phyloP scores from a whole-genome alignment of 2,329 filamentous ascomycete species.

The Fusarium sp. region DNA sequence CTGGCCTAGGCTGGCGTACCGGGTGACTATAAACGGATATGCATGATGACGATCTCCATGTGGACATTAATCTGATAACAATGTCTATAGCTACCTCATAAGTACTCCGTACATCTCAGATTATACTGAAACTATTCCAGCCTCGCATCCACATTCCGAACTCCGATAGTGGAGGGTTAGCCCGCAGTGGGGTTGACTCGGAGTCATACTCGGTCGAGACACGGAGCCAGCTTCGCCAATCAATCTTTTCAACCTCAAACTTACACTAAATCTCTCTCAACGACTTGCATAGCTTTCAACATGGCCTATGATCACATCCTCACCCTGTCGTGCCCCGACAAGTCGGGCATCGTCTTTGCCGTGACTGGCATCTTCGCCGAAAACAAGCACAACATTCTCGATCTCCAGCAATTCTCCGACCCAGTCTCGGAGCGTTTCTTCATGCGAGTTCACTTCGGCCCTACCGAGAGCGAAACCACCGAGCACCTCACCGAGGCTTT shows the following conservation, averaged over 20 bases:
- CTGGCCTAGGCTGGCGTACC: slow-evolving; percentile 6
- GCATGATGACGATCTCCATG: slow-evolving; percentile 6
- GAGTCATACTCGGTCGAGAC: slow-evolving; percentile 36
- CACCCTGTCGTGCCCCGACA: slow-evolving; percentile 86
- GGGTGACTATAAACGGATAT: background rate
- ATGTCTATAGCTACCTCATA: no score
- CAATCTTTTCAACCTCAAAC: slow-evolving; percentile 17
- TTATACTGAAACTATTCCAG: no score
- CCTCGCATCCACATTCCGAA: slow-evolving; percentile 15
- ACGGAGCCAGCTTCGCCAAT: slow-evolving; percentile 1
- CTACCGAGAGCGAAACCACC: slow-evolving; percentile 62
- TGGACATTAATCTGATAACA: background rate
- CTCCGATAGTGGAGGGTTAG: slow-evolving; percentile 44
- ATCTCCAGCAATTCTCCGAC: slow-evolving; percentile 88
- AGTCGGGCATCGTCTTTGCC: slow-evolving; percentile 85
- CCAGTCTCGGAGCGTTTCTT: slow-evolving; percentile 81
- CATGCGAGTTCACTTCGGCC: slow-evolving; percentile 87
- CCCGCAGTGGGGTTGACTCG: slow-evolving; percentile 47
- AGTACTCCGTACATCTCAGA: no score
- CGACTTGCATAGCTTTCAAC: slow-evolving; percentile 36
- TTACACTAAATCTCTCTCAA: slow-evolving; percentile 2
- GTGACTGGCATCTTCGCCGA: slow-evolving; percentile 82
- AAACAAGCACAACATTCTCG: slow-evolving; percentile 82
- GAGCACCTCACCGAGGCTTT: slow-evolving; percentile 69
- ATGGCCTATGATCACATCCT: slow-evolving; percentile 75